Evolutionary conservation across 352 stramenopile genomes (phyloP).

Genomic region (Elongisporangium prolatum): DNA sequence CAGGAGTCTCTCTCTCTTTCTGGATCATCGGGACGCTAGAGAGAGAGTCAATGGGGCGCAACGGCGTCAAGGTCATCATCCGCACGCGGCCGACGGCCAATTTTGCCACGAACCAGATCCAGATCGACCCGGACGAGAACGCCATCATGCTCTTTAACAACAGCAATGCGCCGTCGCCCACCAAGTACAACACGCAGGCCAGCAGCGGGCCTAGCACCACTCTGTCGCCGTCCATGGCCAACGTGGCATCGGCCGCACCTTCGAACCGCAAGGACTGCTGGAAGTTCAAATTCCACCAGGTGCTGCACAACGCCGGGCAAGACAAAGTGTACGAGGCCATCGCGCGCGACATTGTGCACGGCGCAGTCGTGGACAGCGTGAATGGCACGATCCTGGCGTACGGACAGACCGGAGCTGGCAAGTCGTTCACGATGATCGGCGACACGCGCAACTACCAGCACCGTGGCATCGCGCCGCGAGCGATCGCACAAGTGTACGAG

Average conservation of each 20-base stretch:
- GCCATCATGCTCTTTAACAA: conserved; percentile 55
- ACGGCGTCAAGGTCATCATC: conserved; percentile 84
- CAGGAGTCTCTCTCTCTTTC: neutral
- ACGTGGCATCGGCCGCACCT: conserved; percentile 17
- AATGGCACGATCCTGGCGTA: conserved; percentile 89
- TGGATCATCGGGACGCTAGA: neutral
- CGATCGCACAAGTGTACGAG: conserved; percentile 87
- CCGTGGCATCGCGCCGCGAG: conserved; percentile 82
- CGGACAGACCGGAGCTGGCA: conserved; percentile 85
- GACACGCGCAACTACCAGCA: conserved; percentile 91
- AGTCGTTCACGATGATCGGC: conserved; percentile 92
- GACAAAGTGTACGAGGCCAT: conserved; percentile 90
- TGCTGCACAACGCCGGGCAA: conserved; percentile 90
- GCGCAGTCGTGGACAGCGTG: conserved; percentile 80
- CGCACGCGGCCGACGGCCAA: conserved; percentile 71
- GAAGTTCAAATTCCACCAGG: conserved; percentile 91
- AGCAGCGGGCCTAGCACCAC: neutral
- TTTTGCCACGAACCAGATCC: conserved; percentile 69
- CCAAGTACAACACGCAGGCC: conserved; percentile 19
- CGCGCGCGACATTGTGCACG: conserved; percentile 85
- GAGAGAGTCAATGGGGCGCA: conserved; percentile 21
- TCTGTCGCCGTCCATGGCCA: conserved; percentile 4
- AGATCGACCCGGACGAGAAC: conserved; percentile 77
- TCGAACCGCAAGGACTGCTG: conserved; percentile 81
- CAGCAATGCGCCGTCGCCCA: conserved; percentile 14